Percentiles rank a stretch among this genome's conserved stretches.
phyloP scores from a whole-genome alignment of 2,329 filamentous ascomycete genomes.

The Colletotrichum incanum region DNA sequence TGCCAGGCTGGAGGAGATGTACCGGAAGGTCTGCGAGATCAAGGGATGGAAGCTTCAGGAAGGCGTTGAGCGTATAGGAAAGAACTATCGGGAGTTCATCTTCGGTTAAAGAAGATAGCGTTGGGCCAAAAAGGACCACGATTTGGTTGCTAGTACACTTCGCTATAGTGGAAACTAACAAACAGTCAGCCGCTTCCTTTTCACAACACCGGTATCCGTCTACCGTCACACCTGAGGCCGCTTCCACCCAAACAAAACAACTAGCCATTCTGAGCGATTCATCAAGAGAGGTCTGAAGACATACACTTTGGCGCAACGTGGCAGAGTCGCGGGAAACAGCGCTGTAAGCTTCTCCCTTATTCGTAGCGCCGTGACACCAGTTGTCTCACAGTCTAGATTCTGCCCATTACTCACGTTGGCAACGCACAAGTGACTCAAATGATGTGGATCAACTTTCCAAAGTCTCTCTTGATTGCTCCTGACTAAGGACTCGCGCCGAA shows the following conservation, averaged over 20 bases:
- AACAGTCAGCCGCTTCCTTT: not conserved
- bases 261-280: not conserved
- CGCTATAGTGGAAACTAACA: not conserved
- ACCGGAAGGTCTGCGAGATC: slow-evolving; percentile 81
- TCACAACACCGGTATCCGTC: not conserved
- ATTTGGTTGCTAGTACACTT: not conserved
- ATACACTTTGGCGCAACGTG: not conserved
- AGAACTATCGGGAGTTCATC: slow-evolving; percentile 85
- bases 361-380: not conserved
- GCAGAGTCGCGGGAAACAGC: not conserved
- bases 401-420: not conserved
- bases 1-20: slow-evolving; percentile 79
- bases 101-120: slow-evolving; percentile 66
- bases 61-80: slow-evolving; percentile 77
- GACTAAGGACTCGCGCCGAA: not conserved
- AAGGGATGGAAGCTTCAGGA: slow-evolving; percentile 84
- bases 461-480: not conserved
- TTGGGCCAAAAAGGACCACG: not conserved
- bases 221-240: not conserved
- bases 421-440: not conserved
- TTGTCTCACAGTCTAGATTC: not conserved
- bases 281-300: not conserved
- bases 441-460: not conserved
- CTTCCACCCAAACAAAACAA: not conserved
- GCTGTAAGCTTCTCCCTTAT: not conserved